A percentile compares a stretch with the other conserved stretches of the same genome.
Conservation (phyloP, 78 protist species). For the Monocercomonoides exilis region DNA sequence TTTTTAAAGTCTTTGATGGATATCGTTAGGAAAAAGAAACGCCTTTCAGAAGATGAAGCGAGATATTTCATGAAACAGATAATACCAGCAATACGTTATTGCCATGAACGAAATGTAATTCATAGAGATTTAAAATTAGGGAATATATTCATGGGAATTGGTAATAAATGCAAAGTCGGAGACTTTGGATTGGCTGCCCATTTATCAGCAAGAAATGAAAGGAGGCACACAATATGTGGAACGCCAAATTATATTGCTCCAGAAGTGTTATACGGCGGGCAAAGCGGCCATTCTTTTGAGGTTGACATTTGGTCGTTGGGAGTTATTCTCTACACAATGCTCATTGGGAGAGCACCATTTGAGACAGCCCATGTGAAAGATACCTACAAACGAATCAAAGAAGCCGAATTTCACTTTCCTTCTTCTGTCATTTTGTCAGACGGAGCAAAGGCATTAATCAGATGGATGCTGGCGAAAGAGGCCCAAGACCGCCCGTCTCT, state of each 20-base stretch:
- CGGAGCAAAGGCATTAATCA: constrained; percentile 56
- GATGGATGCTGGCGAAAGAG: constrained; percentile 51
- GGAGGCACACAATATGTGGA: constrained; percentile 89
- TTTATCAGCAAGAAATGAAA: constrained; percentile 65
- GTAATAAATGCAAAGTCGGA: constrained; percentile 74
- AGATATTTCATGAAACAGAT: constrained; percentile 49
- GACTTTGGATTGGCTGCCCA: constrained; percentile 93
- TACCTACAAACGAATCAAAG: constrained; percentile 70
- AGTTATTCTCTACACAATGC: constrained; percentile 59
- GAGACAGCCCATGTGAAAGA: constrained; percentile 71
- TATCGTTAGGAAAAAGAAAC: constrained; percentile 38
- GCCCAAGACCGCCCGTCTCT: neutral
- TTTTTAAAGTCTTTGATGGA: constrained; percentile 62
- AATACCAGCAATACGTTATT: constrained; percentile 31
- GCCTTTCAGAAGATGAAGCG: constrained; percentile 61
- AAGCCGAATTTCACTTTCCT: constrained; percentile 64
- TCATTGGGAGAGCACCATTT: constrained; percentile 92
- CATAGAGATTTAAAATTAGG: constrained; percentile 82
- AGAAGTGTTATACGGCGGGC: constrained; percentile 61
- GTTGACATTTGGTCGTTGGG: constrained; percentile 17
- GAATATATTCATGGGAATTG: constrained; percentile 67
- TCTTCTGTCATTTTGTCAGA: constrained; percentile 21
- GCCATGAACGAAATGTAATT: constrained; percentile 53
- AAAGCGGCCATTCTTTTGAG: constrained; percentile 14
- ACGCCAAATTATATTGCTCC: constrained; percentile 98